Evolutionary conservation across 2,329 filamentous ascomycete species (phyloP), one percentile per base, ranked within the genome.

Genomic region (Pyrenophora tritici-repentis): DNA sequence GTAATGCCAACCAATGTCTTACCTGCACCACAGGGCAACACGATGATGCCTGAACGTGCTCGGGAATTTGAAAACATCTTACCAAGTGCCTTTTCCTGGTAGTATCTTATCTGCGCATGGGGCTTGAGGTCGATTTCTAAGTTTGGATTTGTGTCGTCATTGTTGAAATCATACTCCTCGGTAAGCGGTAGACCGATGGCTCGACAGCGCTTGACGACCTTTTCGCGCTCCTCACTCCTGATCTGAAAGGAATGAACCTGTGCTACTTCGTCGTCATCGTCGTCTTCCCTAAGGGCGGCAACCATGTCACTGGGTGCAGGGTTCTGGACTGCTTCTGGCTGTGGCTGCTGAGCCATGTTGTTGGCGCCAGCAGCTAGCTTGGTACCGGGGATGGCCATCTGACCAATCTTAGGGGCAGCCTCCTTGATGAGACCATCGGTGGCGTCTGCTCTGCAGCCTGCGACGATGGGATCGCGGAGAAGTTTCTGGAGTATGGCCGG

Each of bases 1-100:
- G 94, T 97, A 62, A 99, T 96, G n/a, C 94, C 94, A 13, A 99
- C 94, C 34, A 99, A 78, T 1, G 94, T 99, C 79, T 99, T 99
- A 53, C 94, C 94, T 14, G 94, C 94, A 62, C 94, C 94, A 72
- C 94, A 99, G 14, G 94, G 94, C 63, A 99, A 76, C 48, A 99
- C 94, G 53, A 99, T 99, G 61, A 99, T 95, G 50, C 94, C 94
- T 73, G 91, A 97, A 78, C 96, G 94, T 12, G 94, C 94, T 75
- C 94, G 88, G 42, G 93, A 93, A 69, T 99, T 99, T 69, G 94
- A 93, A 72, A 99, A 99, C 94, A 99, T 99, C 75, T 99, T 99
- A 78, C 90, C 96, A 8, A 99, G 79, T 60, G 91, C 96, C 77
- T 97, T 96, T 74, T 99, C 94, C 72, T 99, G 94, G 65, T 99